Base-by-base conservation (phyloP, 257 asterid genomes). In the Echium plantagineum region DNA sequence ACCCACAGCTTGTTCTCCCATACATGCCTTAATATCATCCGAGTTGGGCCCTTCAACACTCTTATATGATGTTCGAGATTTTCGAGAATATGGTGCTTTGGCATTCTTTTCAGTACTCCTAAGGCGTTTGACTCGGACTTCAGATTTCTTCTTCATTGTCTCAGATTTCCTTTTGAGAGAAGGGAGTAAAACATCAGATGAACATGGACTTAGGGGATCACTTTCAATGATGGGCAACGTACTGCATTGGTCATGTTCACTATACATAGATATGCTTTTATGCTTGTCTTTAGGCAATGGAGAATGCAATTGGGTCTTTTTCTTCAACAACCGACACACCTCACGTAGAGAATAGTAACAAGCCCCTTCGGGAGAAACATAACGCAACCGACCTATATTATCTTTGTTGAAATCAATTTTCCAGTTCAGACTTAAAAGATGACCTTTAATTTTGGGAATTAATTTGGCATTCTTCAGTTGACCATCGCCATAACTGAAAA, bases 351-450 rank as follows among this genome's bases (percentile, higher is more conserved):
- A 80, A 59, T 63, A 31, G 61, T 21, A 75, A 18, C n/a, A 0
- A 58, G 63, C 20, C 54, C 80, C 76, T 7, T 60, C 63, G 6
- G 94, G 86, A 12, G 86, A 71, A 62, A 35, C 0, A 63, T 80
- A 86, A 30, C 88, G 85, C 19, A 66, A 21, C 31, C 74, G 76
- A 18, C 0, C 19, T 18, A 2, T 57, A 10, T n/a, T 7, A 47
- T 69, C 74, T 22, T 22, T n/a, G 15, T 21, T 21, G 69, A 5
- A 75, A 62, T 77, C 78, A 42, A 84, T 65, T 38, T 72, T 74
- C 88, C 90, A 86, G 57, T 79, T 82, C 71, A 80, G 57, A 77
- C 77, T 56, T 64, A 78, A 66, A 17, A 86, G 80, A 73, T 82
- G 90, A 48, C 71, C 76, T 59, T 77, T 73, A 49, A 62, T 74